Evolutionary conservation across 2,329 filamentous ascomycete genomes (phyloP).

Genomic region (Cyphellophora attinorum): DNA sequence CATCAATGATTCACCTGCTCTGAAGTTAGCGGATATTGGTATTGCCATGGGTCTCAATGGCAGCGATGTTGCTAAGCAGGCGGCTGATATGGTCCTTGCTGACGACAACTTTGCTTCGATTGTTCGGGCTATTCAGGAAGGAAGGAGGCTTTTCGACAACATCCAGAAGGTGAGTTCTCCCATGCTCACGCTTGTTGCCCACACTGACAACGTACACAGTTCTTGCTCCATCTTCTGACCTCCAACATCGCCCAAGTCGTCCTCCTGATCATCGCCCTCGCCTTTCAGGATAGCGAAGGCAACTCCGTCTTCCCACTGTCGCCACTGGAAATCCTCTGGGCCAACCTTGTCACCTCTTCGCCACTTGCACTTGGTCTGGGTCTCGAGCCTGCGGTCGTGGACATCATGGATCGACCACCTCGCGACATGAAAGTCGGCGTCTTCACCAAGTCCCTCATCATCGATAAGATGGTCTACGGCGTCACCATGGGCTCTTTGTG

Average conservation of each 20-base stretch:
- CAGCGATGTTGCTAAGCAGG: constrained; percentile 74
- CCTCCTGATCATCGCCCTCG: constrained; percentile 68
- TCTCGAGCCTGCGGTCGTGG: constrained; percentile 62
- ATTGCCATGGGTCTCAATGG: constrained; percentile 80
- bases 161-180: constrained; percentile 46
- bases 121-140: constrained; percentile 69
- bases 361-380: constrained; percentile 81
- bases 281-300: constrained; percentile 61
- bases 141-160: constrained; percentile 70
- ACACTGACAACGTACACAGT: constrained; percentile 35
- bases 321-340: constrained; percentile 80
- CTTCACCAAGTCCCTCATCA: constrained; percentile 30
- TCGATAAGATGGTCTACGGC: constrained; percentile 33
- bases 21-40: constrained; percentile 66
- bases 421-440: constrained; percentile 44
- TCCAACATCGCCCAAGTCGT: constrained; percentile 80
- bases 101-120: constrained; percentile 78
- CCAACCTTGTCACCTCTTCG: constrained; percentile 81
- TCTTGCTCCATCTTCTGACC: constrained; percentile 67
- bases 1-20: constrained; percentile 74
- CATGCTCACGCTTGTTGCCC: not conserved
- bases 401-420: constrained; percentile 72
- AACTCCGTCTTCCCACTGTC: constrained; percentile 78
- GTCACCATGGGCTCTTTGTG: constrained; percentile 38
- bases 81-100: constrained; percentile 75